Percentiles rank a stretch among this genome's conserved stretches.
Evolutionary conservation across 1,139 yeast genomes (phyloP).

Genomic region (Nakaseomyces uthaithaninus): DNA sequence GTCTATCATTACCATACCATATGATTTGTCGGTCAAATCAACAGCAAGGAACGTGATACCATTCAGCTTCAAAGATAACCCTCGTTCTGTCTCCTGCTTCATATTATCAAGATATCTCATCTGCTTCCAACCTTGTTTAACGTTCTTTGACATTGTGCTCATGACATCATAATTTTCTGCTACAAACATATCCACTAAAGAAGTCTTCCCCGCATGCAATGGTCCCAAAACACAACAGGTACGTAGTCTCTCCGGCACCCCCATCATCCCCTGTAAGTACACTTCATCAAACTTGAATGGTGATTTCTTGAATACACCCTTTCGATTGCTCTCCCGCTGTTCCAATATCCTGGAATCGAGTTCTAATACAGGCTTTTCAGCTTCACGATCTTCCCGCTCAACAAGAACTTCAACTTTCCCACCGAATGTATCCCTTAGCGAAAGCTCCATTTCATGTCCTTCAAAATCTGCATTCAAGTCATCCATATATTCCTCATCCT

Average conservation of each 20-base stretch:
- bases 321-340: conserved; percentile 9
- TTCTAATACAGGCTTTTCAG: conserved; percentile 16
- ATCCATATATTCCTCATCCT: conserved; percentile 10
- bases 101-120: conserved; percentile 58
- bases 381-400: conserved; percentile 45
- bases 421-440: conserved; percentile 36
- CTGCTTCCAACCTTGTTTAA: conserved; percentile 30
- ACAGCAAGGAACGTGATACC: conserved; percentile 59
- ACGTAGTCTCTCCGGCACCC: conserved; percentile 57
- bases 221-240: conserved; percentile 81
- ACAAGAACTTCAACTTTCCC: conserved; percentile 57
- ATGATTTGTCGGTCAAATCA: conserved; percentile 48
- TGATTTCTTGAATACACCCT: conserved; percentile 22
- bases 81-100: conserved; percentile 60
- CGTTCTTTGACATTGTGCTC: conserved; percentile 27
- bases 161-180: conserved; percentile 51
- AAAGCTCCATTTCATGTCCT: conserved; percentile 20
- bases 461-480: conserved; percentile 9
- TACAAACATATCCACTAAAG: conserved; percentile 63
- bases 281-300: conserved; percentile 63
- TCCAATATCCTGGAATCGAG: conserved; percentile 2
- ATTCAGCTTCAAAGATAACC: conserved; percentile 56
- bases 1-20: conserved; percentile 59
- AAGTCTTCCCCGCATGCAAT: conserved; percentile 81
- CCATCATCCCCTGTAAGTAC: conserved; percentile 46